Percentiles rank a stretch among this genome's conserved stretches.
phyloP scores from a whole-genome alignment of 257 asterid species.

The Scutellaria galericulata region DNA sequence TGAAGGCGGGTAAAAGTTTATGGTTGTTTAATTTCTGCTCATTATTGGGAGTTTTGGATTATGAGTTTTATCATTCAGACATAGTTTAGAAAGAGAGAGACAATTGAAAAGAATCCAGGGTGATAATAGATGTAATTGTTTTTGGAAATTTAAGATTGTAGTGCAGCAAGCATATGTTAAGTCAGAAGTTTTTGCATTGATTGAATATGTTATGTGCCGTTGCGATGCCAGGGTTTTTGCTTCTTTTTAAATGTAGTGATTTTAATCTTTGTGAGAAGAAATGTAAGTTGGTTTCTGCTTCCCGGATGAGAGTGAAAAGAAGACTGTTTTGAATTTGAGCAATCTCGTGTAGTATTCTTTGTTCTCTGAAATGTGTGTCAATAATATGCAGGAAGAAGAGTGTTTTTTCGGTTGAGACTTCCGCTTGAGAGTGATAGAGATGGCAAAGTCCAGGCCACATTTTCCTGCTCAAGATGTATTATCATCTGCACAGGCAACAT shows the following conservation, averaged over 20 bases:
- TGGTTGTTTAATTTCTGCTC: slow-evolving; percentile 20
- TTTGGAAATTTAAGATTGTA: slow-evolving; percentile 23
- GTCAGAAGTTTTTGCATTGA: slow-evolving; percentile 8
- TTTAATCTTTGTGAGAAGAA: neutral
- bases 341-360: neutral
- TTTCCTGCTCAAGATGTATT: slow-evolving; percentile 69
- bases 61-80: slow-evolving; percentile 5
- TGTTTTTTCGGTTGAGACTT: slow-evolving; percentile 31
- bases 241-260: slow-evolving; percentile 5
- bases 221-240: neutral
- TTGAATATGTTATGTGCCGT: slow-evolving; percentile 12
- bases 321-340: slow-evolving; percentile 24
- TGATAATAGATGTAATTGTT: slow-evolving; percentile 15
- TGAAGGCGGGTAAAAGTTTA: neutral
- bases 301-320: neutral
- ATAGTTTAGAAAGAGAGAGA: slow-evolving; percentile 18
- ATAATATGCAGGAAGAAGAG: slow-evolving; percentile 45
- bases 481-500: slow-evolving; percentile 62
- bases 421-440: slow-evolving; percentile 45
- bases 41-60: slow-evolving; percentile 24
- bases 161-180: slow-evolving; percentile 18
- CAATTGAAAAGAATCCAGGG: neutral
- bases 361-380: slow-evolving; percentile 10
- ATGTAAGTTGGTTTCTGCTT: slow-evolving; percentile 32
- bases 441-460: slow-evolving; percentile 77